Evolutionary conservation across 371 early-diverging fungal species (phyloP), one percentile per base, ranked within the genome.

Genomic region (Lichtheimia ramosa): DNA sequence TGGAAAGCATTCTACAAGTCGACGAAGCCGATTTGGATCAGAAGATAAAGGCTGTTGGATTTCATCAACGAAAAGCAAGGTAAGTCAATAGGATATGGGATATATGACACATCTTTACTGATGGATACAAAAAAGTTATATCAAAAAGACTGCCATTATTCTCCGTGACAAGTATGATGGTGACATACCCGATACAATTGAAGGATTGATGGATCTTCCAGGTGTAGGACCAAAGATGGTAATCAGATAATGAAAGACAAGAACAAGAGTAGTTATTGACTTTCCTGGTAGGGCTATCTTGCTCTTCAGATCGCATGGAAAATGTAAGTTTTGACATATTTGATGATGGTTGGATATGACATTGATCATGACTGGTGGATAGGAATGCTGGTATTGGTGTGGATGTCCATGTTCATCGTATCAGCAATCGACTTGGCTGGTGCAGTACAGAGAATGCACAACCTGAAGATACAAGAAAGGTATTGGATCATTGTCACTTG

Each of bases 191-290:
- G 76, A 83, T 50, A 91, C 87, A 0, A 74, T 94, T 20, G 90
- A 93, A 51, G 93, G 77, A 8, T 65, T 98, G 58, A 72, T 87
- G 8, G 81, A 77, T 39, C 70, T 99, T 46, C 97, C 98, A 0
- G 99, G 99, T 3, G 91, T 99, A n/a, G 71, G 99, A 1, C 96
- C 97, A 2, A 99, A 99, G 67, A 99, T 99, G 96, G 89, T 57
- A 34, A 48, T 23, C 10, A 20, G 2, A 34, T 3, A 3, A 42
- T 25, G 18, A 2, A 25, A 13, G 10, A 6, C 12, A 49, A 49
- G 28, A 16, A n/a, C 6, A 15, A 58, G 6, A 48, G 46, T 12
- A 23, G 3, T 2, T 1, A 43, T 10, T 43, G 46, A 43, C 13
- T 48, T 16, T 20, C 10, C 50, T 21, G 46, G 48, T 25, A 86